Evolutionary conservation across 805 yeast species (phyloP).

Genomic region (Debaryomyces prosopidis): DNA sequence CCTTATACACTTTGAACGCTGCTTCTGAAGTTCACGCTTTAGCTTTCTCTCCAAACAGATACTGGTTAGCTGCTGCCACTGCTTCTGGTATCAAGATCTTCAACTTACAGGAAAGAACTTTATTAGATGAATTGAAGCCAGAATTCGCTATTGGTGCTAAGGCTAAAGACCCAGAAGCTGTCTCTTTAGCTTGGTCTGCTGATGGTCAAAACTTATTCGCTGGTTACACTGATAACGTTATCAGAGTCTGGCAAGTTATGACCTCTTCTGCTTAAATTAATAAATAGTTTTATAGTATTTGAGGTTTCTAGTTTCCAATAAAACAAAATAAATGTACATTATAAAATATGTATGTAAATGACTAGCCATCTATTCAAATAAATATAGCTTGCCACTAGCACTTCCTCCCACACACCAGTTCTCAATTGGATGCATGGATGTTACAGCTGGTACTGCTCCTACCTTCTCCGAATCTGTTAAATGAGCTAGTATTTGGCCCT

Average conservation of each 20-base stretch:
- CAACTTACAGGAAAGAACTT: slow-evolving; percentile 92
- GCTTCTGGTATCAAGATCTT: slow-evolving; percentile 96
- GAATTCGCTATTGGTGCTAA: slow-evolving; percentile 86
- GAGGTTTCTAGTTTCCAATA: slow-evolving; percentile 2
- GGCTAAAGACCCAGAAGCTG: slow-evolving; percentile 97
- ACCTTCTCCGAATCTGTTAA: slow-evolving; percentile 54
- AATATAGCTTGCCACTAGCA: slow-evolving; percentile 85
- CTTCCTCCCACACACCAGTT: slow-evolving; percentile 95
- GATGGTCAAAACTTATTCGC: slow-evolving; percentile 99
- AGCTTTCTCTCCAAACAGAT: slow-evolving; percentile 99
- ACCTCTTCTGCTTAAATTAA: slow-evolving; percentile 56
- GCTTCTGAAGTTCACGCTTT: slow-evolving; percentile 97
- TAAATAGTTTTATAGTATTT: slow-evolving; percentile 5
- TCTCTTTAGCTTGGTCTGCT: slow-evolving; percentile 99
- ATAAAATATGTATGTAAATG: neutral
- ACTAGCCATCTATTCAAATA: slow-evolving; percentile 39
- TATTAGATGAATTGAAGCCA: slow-evolving; percentile 97
- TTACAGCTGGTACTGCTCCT: slow-evolving; percentile 93
- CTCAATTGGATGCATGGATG: slow-evolving; percentile 76
- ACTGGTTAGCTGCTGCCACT: slow-evolving; percentile 99
- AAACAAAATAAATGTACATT: slow-evolving; percentile 6
- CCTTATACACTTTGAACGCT: slow-evolving; percentile 91
- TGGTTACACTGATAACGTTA: slow-evolving; percentile 99
- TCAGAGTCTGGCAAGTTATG: slow-evolving; percentile 99
- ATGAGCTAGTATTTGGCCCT: slow-evolving; percentile 79